Evolutionary conservation across 2,329 filamentous ascomycete species (phyloP), one percentile per base, ranked within the genome.

Genomic region (Hymenoscyphus infarciens): DNA sequence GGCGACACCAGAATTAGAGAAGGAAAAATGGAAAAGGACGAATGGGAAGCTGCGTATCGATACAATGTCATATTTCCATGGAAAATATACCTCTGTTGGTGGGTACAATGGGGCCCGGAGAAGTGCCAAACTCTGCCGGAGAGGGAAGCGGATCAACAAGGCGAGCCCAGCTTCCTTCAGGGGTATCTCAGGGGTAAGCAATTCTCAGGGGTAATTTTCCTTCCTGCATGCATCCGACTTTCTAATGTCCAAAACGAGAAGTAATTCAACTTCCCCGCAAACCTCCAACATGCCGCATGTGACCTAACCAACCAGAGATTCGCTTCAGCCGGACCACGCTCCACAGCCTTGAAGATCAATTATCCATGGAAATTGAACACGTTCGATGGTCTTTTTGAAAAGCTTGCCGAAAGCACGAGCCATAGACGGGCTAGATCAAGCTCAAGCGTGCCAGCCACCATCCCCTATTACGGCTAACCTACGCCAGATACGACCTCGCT

Each of bases 401-500:
- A 11, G 42, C 42, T 35, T 11, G n/a, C 27, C n/a, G n/a, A n/a
- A n/a, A n/a, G 54, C 54, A 49, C 42, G 42, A 35, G 55, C 29
- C 55, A 33, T 7, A 19, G 33, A 5, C 19, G 29, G 55, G 55
- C 55, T 35, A 33, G 29, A 57, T 57, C 55, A 38, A 11, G 7
- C 31, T 19, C 33, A 31, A 57, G 33, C 15, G 55, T 25, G 42
- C 42, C 42, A 49, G n/a, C 42, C 42, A 49, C 42, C 39, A 29
- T 25, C 56, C 56, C 56, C 38, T 58, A 58, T 27, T 58, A 45
- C 2, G 35, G 57, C n/a, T 22, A 22, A 22, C 25, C 57, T 29
- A 33, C 16, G 39, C 39, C 57, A 59, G 31, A 59, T 59, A 59
- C 57, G 57, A 59, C 38, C 13, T 52, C 22, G 16, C 25, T 49